Conservation (phyloP, 2,329 filamentous ascomycete genomes). For the Mycocentrospora acerina region DNA sequence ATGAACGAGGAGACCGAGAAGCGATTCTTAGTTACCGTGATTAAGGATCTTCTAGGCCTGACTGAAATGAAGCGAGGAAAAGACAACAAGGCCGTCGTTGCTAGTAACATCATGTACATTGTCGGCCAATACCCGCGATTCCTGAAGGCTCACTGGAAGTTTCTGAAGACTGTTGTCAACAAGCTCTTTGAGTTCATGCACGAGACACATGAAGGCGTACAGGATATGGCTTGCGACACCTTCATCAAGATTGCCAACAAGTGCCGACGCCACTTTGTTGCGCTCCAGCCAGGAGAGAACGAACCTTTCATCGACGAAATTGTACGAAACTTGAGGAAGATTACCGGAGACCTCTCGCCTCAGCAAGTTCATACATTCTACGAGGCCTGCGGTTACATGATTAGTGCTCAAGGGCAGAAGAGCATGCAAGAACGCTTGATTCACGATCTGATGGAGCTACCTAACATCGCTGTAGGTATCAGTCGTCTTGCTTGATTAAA, state of each 20-base stretch:
- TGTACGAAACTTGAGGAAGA: conserved; percentile 90
- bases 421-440: conserved; percentile 89
- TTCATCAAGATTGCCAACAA: conserved; percentile 99
- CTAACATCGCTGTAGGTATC: conserved; percentile 69
- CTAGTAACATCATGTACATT: conserved; percentile 99
- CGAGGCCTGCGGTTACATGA: conserved; percentile 99
- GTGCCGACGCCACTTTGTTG: conserved; percentile 95
- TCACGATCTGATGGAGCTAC: conserved; percentile 86
- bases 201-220: conserved; percentile 97
- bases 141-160: conserved; percentile 99
- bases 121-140: conserved; percentile 98
- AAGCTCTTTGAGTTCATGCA: conserved; percentile 99
- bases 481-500: background rate
- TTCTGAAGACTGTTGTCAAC: conserved; percentile 98
- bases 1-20: conserved; percentile 99
- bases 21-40: conserved; percentile 95
- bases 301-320: conserved; percentile 99
- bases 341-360: conserved; percentile 90
- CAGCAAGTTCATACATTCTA: conserved; percentile 99
- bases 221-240: conserved; percentile 99
- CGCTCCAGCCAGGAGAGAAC: conserved; percentile 86
- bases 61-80: conserved; percentile 99
- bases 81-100: conserved; percentile 98
- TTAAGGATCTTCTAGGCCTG: conserved; percentile 93
- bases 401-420: conserved; percentile 94